Evolutionary conservation across 2,329 filamentous ascomycete species (phyloP), one percentile per base, ranked within the genome.

Genomic region (Cladosporium cucumerinum): DNA sequence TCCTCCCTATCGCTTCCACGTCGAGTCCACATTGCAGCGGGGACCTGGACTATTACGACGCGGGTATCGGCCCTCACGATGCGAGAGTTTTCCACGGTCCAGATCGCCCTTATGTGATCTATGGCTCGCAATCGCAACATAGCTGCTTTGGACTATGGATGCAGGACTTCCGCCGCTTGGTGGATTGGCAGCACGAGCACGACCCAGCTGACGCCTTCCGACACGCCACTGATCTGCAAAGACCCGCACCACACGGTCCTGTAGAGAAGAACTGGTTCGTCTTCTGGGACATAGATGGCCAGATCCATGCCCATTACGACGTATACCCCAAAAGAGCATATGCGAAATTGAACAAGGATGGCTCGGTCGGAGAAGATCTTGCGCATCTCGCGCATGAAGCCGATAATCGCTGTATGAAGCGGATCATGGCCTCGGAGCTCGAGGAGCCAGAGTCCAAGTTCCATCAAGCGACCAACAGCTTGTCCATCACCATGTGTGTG

Each of bases 191-290:
- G 34, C 61, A 48, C 26, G 16, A 58, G 12, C 28, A 43, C 25
- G 34, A 57, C 25, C 28, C 34, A 8, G 49, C 48, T 14, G 36
- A 61, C 11, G 65, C 72, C 10, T 86, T 85, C 71, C 70, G 71
- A 14, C 55, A 69, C 0, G 79, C 79, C 0, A 84, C 80, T 0
- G 86, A 87, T 67, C 72, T 88, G 2, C 81, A 82, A 43, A 77
- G 85, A 0, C 85, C 84, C 0, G 65, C 69, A 1, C 80, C 82
- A 0, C 82, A 76, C 69, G 70, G 72, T 2, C 39, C 69, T 0
- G 69, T 87, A 28, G 85, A 88, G 74, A 87, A 87, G 80, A 88
- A 88, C 69, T 88, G 81, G 78, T 88, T 87, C 68, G 66, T 85
- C 2, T 88, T 87, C 75, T 88, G 85, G 85, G 85, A 86, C 66